Conservation (phyloP, 1,284 basidiomycete species). For the Cerrena zonata region DNA sequence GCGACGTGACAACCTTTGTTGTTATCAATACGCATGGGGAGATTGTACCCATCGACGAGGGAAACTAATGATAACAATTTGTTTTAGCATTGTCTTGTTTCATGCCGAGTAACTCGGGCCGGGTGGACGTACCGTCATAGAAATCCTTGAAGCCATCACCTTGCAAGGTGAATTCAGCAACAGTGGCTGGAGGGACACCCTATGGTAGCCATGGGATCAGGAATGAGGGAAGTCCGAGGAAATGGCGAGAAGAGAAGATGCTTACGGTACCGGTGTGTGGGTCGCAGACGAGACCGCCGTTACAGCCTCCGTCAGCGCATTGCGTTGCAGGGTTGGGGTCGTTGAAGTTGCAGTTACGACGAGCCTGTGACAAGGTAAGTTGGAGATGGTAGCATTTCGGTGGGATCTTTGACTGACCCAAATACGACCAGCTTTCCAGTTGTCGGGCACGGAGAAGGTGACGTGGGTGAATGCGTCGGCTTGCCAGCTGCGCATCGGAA, state of each 20-base stretch:
- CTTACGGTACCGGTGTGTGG: constrained; percentile 32
- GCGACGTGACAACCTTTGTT: constrained; percentile 36
- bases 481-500: constrained; percentile 24
- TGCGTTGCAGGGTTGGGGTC: constrained; percentile 33
- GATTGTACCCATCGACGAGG: constrained; percentile 38
- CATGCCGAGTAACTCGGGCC: too few relatives aligned
- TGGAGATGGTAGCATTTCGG: not conserved
- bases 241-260: not conserved
- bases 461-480: constrained; percentile 25
- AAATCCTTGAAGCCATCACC: constrained; percentile 28
- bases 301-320: constrained; percentile 41
- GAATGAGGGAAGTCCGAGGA: not conserved
- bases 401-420: constrained; percentile 26
- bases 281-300: constrained; percentile 43
- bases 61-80: constrained; percentile 27
- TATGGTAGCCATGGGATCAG: constrained; percentile 6
- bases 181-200: constrained; percentile 39
- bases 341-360: constrained; percentile 41
- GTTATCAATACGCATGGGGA: constrained; percentile 37
- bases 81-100: not conserved
- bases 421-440: constrained; percentile 36
- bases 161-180: constrained; percentile 40
- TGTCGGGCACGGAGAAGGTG: constrained; percentile 32
- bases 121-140: constrained; percentile 33
- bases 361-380: constrained; percentile 25